Evolutionary conservation across 495 filamentous ascomycete species (phyloP), one percentile per base, ranked within the genome.

Genomic region (Podospora pseudocomata): DNA sequence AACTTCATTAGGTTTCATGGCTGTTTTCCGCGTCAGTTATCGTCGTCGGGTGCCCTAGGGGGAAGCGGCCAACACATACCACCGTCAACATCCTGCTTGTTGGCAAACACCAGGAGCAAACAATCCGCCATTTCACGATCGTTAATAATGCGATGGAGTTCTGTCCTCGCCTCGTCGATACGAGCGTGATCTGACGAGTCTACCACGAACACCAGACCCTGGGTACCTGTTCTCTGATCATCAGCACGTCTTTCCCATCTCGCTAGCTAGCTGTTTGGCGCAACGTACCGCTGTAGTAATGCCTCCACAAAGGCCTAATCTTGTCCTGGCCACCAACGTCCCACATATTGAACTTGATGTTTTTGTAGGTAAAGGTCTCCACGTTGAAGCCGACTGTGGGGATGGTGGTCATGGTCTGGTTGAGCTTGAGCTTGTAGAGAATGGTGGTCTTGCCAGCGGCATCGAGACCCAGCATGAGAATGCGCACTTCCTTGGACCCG

Each of bases 271-370:
- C 39, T 49, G 39, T 49, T 11, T 6, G 11, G 39, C 39, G 13
- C n/a, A 15, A 78, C 88, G 76, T 83, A 91, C 93, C 94, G 72
- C 92, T 96, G 76, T 97, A 98, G 84, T 99, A 99, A 82, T 99
- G 95, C 81, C 95, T 88, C 95, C 95, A 99, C 59, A 99, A 81
- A 60, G 95, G 95, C 63, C 95, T 87, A 73, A 99, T 99, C 88
- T 98, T 98, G 87, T 99, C 95, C 85, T 99, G 95, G 73, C 95
- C 95, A 79, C 95, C 95, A 39, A 99, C 95, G 84, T 99, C 95
- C 95, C 95, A 99, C 66, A 99, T 93, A 74, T 97, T 97, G 86
- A 99, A 99, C 79, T 97, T 97, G 78, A 97, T 92, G 76, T 99
- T 99, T 85, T 97, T 97, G 82, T 97, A 96, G 63, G 93, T 96